Base-by-base conservation (phyloP, 2,329 filamentous ascomycete genomes). In the Scopulariopsis brevicaulis region DNA sequence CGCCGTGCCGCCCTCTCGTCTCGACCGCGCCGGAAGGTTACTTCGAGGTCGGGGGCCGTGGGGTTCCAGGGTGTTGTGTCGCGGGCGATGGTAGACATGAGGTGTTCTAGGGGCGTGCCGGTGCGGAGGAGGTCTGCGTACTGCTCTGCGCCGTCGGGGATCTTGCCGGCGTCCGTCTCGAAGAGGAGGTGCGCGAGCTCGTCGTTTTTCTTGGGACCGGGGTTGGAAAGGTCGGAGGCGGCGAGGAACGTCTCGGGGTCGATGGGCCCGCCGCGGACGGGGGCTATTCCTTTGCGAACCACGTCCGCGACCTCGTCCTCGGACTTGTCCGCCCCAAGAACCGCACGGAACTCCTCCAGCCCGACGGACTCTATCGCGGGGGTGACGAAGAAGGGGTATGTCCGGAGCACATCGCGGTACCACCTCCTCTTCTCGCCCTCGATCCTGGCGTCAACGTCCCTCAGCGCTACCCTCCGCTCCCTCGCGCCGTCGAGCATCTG, bases 371-470 rank as follows among this genome's bases (percentile, higher is more conserved):
- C 62, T 46, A 68, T 65, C 18, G 69, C 68, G 10, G 67, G 65
- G 28, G 68, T 66, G 22, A 74, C 65, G 59, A 74, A 72, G 56
- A 70, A 70, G 7, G 72, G 71, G 54, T 73, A 68, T 58, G 64
- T 68, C n/a, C 70, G 66, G 53, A 75, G 61, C 3, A 73, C 71
- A 66, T 71, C 76, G 58, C 76, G 73, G 59, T 81, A 79, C 79
- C 80, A 83, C 12, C 73, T 73, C 60, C 74, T 73, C 64, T 79
- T 80, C 64, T 82, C 79, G 32, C 73, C 73, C 11, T 71, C 69
- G 63, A 83, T 75, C 60, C 74, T 74, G 24, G 73, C 70, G 62
- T 82, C 79, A 48, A 83, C 74, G 20, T 65, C 68, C 50, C 71
- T 68, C 14, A 81, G 66, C 56, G 72, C 70, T n/a, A 71, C 64